phyloP scores from a whole-genome alignment of 2,329 filamentous ascomycete species.

The Saccharata proteae region DNA sequence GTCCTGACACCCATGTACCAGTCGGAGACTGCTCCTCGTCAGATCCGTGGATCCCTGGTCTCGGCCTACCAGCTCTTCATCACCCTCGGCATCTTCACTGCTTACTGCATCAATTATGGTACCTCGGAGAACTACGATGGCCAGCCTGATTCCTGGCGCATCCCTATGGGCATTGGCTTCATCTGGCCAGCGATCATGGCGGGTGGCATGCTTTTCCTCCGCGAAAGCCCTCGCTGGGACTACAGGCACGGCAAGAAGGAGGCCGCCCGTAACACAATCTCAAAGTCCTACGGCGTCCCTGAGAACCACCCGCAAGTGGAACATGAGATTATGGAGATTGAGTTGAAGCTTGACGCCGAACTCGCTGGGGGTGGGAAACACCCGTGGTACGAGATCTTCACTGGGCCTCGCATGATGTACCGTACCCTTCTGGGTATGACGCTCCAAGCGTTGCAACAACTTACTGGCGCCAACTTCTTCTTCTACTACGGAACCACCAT shows the following conservation, averaged over 20 bases:
- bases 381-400: conserved; percentile 57
- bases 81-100: conserved; percentile 51
- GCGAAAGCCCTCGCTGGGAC: conserved; percentile 46
- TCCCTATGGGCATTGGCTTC: conserved; percentile 49
- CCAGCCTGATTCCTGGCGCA: conserved; percentile 47
- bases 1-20: conserved; percentile 51
- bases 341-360: conserved; percentile 42
- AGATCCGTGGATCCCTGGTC: conserved; percentile 52
- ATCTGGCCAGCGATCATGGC: conserved; percentile 44
- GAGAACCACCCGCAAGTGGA: conserved; percentile 42
- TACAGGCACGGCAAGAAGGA: conserved; percentile 44
- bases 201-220: conserved; percentile 41
- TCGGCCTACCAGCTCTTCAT: conserved; percentile 53
- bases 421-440: conserved; percentile 50
- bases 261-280: conserved; percentile 37
- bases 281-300: conserved; percentile 43
- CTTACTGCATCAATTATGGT: conserved; percentile 44
- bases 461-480: conserved; percentile 41
- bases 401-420: conserved; percentile 54
- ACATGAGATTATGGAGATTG: conserved; percentile 43
- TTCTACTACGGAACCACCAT: conserved; percentile 29
- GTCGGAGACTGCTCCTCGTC: conserved; percentile 51
- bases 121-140: conserved; percentile 33
- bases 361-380: conserved; percentile 31
- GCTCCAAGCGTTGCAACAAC: conserved; percentile 68